phyloP scores from a whole-genome alignment of 352 stramenopile species.

The Globisporangium solare region DNA sequence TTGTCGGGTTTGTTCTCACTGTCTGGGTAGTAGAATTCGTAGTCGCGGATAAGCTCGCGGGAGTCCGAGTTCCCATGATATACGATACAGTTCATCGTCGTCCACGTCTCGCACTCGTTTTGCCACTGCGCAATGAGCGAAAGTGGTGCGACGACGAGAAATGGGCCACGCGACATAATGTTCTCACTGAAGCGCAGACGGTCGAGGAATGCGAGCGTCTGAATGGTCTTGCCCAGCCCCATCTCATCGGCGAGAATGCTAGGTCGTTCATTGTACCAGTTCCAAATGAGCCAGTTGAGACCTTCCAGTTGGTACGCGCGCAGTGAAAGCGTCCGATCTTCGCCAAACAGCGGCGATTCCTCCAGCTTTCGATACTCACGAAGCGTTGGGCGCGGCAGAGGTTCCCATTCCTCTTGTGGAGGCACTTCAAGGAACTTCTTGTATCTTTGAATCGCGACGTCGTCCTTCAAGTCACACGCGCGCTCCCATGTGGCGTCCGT shows the following conservation, averaged over 20 bases:
- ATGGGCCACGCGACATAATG: conserved; percentile 91
- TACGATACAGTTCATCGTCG: conserved; percentile 98
- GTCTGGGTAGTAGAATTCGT: conserved; percentile 93
- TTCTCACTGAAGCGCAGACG: conserved; percentile 88
- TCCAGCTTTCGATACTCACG: conserved; percentile 87
- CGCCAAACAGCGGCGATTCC: conserved; percentile 64
- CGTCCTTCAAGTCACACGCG: conserved; percentile 82
- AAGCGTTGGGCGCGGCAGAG: conserved; percentile 57
- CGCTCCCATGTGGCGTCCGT: conserved; percentile 86
- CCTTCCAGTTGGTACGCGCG: conserved; percentile 86
- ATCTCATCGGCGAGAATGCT: conserved; percentile 89
- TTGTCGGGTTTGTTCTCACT: conserved; percentile 64
- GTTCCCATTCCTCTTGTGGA: conserved; percentile 53
- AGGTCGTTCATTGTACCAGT: conserved; percentile 87
- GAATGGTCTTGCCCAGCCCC: conserved; percentile 93
- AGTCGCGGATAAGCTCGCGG: conserved; percentile 92
- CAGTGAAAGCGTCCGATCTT: conserved; percentile 65
- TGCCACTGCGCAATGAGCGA: conserved; percentile 99
- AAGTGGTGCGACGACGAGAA: conserved; percentile 97
- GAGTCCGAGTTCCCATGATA: conserved; percentile 96
- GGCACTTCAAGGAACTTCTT: conserved; percentile 49
- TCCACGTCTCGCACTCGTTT: conserved; percentile 98
- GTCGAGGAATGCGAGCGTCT: conserved; percentile 93
- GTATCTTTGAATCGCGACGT: conserved; percentile 78
- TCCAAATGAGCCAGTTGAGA: conserved; percentile 88